A percentile compares a stretch with the other conserved stretches of the same genome.
These are phyloP conservation scores for Lepraria neglecta DNA, from an alignment of 495 filamentous ascomycete genomes.

Conservation along the genomic window DNA sequence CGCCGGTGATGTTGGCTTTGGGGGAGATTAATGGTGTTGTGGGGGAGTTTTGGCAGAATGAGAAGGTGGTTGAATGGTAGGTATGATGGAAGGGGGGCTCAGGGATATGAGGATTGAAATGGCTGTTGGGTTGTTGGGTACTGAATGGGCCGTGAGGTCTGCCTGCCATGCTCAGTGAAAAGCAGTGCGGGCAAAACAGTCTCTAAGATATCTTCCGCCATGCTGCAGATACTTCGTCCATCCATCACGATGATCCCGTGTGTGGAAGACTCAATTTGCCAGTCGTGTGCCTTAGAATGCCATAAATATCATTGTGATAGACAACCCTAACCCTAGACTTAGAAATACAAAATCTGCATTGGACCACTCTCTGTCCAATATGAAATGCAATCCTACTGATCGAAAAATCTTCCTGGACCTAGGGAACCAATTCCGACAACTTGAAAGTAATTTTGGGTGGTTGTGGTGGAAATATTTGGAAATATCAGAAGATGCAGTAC, in stretches of 20 bases:
- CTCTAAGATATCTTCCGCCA: no score
- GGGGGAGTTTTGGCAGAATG: constrained; percentile 43
- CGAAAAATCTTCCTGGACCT: not conserved
- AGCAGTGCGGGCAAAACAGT: no score
- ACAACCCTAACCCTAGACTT: constrained; percentile 12
- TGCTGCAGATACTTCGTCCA: no score
- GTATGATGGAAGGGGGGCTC: not conserved
- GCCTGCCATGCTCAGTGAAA: not conserved
- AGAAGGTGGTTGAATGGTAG: constrained; percentile 41
- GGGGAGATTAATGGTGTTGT: constrained; percentile 37
- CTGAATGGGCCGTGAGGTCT: not conserved
- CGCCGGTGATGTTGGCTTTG: constrained; percentile 48
- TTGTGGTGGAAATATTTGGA: not conserved
- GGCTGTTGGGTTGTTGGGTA: not conserved
- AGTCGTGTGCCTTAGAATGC: not conserved
- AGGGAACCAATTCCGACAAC: not conserved
- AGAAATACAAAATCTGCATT: not conserved
- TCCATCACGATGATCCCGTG: not conserved
- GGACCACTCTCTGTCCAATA: not conserved
- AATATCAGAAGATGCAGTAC: not conserved
- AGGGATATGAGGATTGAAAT: not conserved
- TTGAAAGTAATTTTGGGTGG: no score
- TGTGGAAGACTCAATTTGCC: no score
- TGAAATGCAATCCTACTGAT: not conserved
- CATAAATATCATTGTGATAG: not conserved